These are phyloP conservation scores for Catunica adiposa DNA, from an alignment of 2,329 filamentous ascomycete genomes.

Conservation along the genomic window DNA sequence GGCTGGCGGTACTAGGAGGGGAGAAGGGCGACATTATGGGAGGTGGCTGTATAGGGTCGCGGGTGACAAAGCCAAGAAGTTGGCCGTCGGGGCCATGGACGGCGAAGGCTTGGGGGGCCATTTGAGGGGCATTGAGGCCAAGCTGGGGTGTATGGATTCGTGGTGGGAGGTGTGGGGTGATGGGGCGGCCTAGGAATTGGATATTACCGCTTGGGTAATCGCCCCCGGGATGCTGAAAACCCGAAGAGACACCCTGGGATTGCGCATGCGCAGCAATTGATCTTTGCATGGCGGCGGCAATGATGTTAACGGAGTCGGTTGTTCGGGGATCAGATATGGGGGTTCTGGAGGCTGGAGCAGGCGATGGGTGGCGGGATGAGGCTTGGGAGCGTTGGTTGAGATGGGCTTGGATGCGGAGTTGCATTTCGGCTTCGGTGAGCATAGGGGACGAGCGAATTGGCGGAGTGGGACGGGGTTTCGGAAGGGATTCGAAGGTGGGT, in stretches of 20 bases:
- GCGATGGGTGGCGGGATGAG: slow-evolving; percentile 2
- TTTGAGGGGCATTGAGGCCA: not conserved
- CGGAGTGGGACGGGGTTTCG: slow-evolving; percentile 4
- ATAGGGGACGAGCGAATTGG: slow-evolving; percentile 9
- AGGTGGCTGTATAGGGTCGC: not conserved
- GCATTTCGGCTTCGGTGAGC: slow-evolving; percentile 13
- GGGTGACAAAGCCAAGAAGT: slow-evolving; percentile 6
- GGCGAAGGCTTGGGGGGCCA: slow-evolving; percentile 5
- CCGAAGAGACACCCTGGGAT: not conserved
- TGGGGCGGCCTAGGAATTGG: not conserved
- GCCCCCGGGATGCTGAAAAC: not conserved
- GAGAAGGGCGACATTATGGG: not conserved
- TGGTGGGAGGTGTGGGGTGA: not conserved
- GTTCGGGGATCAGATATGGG: slow-evolving; percentile 4
- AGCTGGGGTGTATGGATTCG: slow-evolving; percentile 12
- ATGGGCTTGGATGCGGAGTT: slow-evolving; percentile 13
- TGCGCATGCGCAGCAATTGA: slow-evolving; percentile 3
- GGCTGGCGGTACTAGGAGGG: not conserved
- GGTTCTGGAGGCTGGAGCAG: not conserved
- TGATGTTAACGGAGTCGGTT: slow-evolving; percentile 13
- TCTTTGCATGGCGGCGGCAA: slow-evolving; percentile 12
- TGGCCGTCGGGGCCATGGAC: not conserved
- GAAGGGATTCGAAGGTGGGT: not conserved
- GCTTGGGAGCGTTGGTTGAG: slow-evolving; percentile 8
- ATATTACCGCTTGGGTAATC: not conserved